Evolutionary conservation across 805 yeast species (phyloP), one percentile per base, ranked within the genome.

Genomic region (Metschnikowia arizonensis): DNA sequence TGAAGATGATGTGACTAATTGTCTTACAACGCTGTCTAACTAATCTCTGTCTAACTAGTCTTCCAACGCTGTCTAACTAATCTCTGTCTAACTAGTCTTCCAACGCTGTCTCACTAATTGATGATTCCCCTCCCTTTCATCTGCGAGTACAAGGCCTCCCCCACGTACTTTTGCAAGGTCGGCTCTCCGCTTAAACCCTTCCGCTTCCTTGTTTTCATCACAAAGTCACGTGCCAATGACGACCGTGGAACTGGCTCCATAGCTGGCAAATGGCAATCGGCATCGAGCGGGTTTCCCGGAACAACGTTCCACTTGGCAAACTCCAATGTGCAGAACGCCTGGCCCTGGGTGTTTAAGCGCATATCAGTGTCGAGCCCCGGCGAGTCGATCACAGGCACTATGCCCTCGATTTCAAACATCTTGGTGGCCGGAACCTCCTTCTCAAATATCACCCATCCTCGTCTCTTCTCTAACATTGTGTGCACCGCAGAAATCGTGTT

Each of bases 261-360:
- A 33, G 82, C 74, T 4, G 89, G 88, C 32, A 88, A 74, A 39
- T 65, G 67, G 14, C 78, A 77, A 26, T 78, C 75, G 18, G 68
- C 65, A 60, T 91, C 96, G 55, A 91, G 58, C 7, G 97, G 98
- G 65, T 91, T 88, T 0, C 99, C 99, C 1, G 96, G 96, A 0
- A 87, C 95, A 2, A 71, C 63, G 17, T 77, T 75, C 96, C 97
- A 93, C 46, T 73, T 75, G 45, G 74, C 74, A 62, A 87, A 88
- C 39, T 75, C 76, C 49, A 84, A 60, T 38, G 78, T 78, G 37
- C 88, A 79, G 72, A 79, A 73, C 0, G 93, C 90, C 55, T 79
- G 83, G 4, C 97, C 97, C 50, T 80, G 82, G 0, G 96, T 81
- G 10, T 82, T 77, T 10, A 88, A 63, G 50, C 96, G 65, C 26